Base-by-base conservation (phyloP, 2,329 filamentous ascomycete species). In the Colletotrichum eremochloae region DNA sequence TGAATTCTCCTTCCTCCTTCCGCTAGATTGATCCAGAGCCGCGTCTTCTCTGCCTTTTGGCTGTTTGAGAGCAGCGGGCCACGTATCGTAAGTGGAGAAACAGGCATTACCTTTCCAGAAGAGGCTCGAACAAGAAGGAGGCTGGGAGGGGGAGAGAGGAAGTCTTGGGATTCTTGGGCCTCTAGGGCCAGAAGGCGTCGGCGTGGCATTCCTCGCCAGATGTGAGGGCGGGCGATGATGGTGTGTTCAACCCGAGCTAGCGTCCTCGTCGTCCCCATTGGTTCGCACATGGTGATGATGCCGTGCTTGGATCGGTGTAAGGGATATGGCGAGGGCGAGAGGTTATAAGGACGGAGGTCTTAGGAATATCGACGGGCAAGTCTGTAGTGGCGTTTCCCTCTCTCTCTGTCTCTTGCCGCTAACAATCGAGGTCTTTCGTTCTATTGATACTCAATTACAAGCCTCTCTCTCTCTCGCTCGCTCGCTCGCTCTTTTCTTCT, bases 331-430 rank as follows among this genome's bases (percentile, higher is more conserved):
- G 53, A 70, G 53, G 36, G 44, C 58, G 40, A 68, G 24, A 20
- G 24, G 62, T 56, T 72, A 72, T 72, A 72, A 72, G 60, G 48
- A 61, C n/a, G 14, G 66, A 29, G 11, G 40, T 52, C 60, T 42
- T 44, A 62, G 38, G 44, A 29, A 7, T 44, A 15, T 48, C 29
- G 14, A 2, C 2, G 38, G 36, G 36, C 18, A 14, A 69, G 52
- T 46, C 20, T 29, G 36, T 31, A 24, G 20, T 42, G 46, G 20
- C 24, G 48, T 57, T 46, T 46, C 38, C 50, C 44, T 68, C 50
- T 58, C 64, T 71, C 44, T 48, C 44, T 29, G 33, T 56, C 38
- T 60, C 8, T 53, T 29, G 24, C 12, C 11, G 46, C 15, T 38
- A 42, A n/a, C 46, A 53, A 14, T 5, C 36, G 40, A 46, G 61